phyloP scores from a whole-genome alignment of 2,329 filamentous ascomycete species.

The Verticillium zaregamsianum region DNA sequence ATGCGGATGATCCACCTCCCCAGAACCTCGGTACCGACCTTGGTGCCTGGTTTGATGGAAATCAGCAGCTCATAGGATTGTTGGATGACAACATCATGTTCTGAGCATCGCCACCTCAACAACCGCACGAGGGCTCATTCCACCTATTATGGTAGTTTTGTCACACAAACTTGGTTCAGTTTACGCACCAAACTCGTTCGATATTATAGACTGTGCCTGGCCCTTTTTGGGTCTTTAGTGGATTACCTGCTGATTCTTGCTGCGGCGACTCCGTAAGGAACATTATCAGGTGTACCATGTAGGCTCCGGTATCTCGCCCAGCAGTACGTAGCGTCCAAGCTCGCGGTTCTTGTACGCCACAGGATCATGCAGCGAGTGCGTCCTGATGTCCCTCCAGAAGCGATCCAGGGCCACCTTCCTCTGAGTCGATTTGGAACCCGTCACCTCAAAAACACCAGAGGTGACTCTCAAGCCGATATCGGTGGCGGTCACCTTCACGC shows the following conservation, averaged over 20 bases:
- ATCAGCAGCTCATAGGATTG: slow-evolving; percentile 20
- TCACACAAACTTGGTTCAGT: no score
- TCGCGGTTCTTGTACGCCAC: slow-evolving; percentile 65
- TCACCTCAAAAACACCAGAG: slow-evolving; percentile 60
- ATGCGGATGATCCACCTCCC: background rate
- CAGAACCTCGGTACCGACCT: slow-evolving; percentile 11
- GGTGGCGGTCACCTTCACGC: slow-evolving; percentile 58
- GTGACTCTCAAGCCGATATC: slow-evolving; percentile 56
- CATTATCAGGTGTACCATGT: slow-evolving; percentile 54
- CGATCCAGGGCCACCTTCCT: slow-evolving; percentile 57
- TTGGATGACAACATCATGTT: background rate
- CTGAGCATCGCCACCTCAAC: background rate
- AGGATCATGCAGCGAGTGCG: slow-evolving; percentile 63
- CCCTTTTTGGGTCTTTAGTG: no score
- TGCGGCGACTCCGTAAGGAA: no score
- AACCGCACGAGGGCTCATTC: no score
- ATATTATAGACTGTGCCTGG: no score
- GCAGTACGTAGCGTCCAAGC: slow-evolving; percentile 51
- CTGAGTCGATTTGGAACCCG: slow-evolving; percentile 53
- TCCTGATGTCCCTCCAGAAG: slow-evolving; percentile 64
- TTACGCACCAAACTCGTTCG: no score
- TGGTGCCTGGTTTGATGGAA: slow-evolving; percentile 19
- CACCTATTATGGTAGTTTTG: no score
- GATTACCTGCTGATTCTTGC: no score
- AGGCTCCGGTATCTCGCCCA: slow-evolving; percentile 52